A percentile compares a stretch with the other conserved stretches of the same genome.
Conservation (phyloP, 306 rosid species). For the Lithocarpus polystachyus region DNA sequence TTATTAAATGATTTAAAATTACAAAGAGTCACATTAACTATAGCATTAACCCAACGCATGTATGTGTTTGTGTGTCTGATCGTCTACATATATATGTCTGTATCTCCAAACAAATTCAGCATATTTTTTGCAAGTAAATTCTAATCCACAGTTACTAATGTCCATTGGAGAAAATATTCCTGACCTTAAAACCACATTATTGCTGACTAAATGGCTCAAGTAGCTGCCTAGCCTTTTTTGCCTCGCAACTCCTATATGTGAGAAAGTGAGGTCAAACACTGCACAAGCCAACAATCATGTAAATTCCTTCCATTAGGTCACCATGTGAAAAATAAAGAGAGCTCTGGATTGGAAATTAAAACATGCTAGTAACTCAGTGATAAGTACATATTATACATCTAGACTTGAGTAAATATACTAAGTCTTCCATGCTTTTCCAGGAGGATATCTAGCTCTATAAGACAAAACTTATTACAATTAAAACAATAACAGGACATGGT, state of each 20-base stretch:
- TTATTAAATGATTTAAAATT: too few relatives aligned
- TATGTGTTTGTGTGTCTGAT: too few relatives aligned
- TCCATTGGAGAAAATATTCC: neutral
- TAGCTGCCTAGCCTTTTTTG: neutral
- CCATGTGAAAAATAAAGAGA: neutral
- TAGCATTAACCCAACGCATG: too few relatives aligned
- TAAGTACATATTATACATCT: neutral
- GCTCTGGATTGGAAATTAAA: neutral
- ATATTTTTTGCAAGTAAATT: neutral
- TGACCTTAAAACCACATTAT: neutral
- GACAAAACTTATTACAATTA: neutral
- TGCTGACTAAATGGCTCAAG: neutral
- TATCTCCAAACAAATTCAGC: neutral
- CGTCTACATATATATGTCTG: too few relatives aligned
- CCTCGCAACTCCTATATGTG: neutral
- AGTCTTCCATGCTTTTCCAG: neutral
- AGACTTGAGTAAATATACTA: neutral
- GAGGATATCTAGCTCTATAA: neutral
- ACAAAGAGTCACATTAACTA: too few relatives aligned
- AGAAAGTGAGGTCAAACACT: neutral
- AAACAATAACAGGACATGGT: neutral
- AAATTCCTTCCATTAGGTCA: neutral
- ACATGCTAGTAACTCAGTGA: neutral
- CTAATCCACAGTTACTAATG: neutral
- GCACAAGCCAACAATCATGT: neutral